Evolutionary conservation across 768 basidiomycete species (phyloP).

Genomic region (Trametes elegans): DNA sequence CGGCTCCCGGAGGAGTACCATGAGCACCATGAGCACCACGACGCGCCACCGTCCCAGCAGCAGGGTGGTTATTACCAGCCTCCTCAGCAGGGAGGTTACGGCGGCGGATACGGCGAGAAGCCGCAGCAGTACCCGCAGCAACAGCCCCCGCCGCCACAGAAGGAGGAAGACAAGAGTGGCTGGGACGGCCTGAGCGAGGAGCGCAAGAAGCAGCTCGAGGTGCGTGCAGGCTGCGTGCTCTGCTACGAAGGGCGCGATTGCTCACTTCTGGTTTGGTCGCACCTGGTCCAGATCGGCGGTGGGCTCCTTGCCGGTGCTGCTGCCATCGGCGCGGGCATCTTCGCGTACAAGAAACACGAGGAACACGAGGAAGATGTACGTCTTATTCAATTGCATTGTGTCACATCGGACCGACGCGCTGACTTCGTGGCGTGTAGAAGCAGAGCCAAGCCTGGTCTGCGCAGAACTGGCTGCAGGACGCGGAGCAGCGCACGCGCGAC

Average conservation of each 20-base stretch:
- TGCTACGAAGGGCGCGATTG: too few relatives aligned
- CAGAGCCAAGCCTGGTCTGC: conserved; percentile 49
- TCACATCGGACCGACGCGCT: not conserved
- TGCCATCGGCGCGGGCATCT: conserved; percentile 47
- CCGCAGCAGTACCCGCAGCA: conserved; percentile 24
- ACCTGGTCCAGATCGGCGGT: conserved; percentile 54
- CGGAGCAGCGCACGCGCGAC: conserved; percentile 49
- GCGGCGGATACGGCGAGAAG: conserved; percentile 10
- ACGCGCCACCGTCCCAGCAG: conserved; percentile 26
- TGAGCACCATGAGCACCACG: conserved; percentile 17
- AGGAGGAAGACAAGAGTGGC: conserved; percentile 49
- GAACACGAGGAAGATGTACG: conserved; percentile 58
- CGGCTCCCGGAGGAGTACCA: conserved; percentile 36
- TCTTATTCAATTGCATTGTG: not conserved
- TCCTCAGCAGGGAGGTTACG: conserved; percentile 13
- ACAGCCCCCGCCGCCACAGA: conserved; percentile 29
- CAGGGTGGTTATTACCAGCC: conserved; percentile 13
- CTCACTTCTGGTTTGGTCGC: too few relatives aligned
- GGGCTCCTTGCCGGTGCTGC: conserved; percentile 58
- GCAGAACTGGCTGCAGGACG: conserved; percentile 55
- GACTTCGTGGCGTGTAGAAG: conserved; percentile 38
- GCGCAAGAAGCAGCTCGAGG: conserved; percentile 58
- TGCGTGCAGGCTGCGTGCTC: conserved; percentile 30
- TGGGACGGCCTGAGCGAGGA: conserved; percentile 58
- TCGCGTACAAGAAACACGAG: conserved; percentile 54